These are phyloP conservation scores for Penicillium desertorum DNA, from an alignment of 495 filamentous ascomycete genomes.

Conservation along the genomic window DNA sequence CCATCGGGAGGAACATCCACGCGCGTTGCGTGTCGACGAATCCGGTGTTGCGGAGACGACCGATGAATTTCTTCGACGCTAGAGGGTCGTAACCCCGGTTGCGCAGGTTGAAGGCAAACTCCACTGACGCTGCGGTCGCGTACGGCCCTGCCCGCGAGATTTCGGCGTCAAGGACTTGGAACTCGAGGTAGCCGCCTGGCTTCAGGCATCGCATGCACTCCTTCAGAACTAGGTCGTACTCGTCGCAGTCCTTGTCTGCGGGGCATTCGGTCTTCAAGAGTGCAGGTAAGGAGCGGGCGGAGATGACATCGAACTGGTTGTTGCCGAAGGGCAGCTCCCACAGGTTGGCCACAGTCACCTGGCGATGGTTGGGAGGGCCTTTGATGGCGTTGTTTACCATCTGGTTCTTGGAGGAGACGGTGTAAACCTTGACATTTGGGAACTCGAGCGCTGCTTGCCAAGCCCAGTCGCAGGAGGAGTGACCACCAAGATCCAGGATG, in stretches of 20 bases:
- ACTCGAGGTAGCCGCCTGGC: slow-evolving; percentile 91
- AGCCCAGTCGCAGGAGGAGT: slow-evolving; percentile 86
- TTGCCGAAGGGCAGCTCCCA: slow-evolving; percentile 83
- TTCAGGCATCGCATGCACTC: slow-evolving; percentile 91
- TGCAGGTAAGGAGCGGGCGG: slow-evolving; percentile 81
- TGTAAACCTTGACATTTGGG: slow-evolving; percentile 81
- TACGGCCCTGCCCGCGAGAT: slow-evolving; percentile 78
- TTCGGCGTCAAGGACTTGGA: slow-evolving; percentile 82
- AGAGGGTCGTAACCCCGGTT: slow-evolving; percentile 82
- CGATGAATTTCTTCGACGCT: slow-evolving; percentile 76
- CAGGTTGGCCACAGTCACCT: slow-evolving; percentile 68
- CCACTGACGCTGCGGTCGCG: slow-evolving; percentile 75
- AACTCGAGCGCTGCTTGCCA: slow-evolving; percentile 88
- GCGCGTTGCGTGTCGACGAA: slow-evolving; percentile 80
- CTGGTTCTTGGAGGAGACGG: slow-evolving; percentile 71
- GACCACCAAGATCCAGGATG: slow-evolving; percentile 87
- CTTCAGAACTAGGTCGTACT: slow-evolving; percentile 79
- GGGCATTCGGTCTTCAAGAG: slow-evolving; percentile 67
- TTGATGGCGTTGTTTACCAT: slow-evolving; percentile 66
- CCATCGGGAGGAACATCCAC: slow-evolving; percentile 90
- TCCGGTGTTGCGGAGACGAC: slow-evolving; percentile 67
- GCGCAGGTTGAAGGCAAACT: slow-evolving; percentile 85
- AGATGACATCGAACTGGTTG: slow-evolving; percentile 89
- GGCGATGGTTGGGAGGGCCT: slow-evolving; percentile 84
- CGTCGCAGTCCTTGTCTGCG: slow-evolving; percentile 60